A percentile compares a stretch with the other conserved stretches of the same genome.
These are phyloP conservation scores for Mycena citricolor DNA, from an alignment of 1,284 basidiomycete species.

Conservation along the genomic window DNA sequence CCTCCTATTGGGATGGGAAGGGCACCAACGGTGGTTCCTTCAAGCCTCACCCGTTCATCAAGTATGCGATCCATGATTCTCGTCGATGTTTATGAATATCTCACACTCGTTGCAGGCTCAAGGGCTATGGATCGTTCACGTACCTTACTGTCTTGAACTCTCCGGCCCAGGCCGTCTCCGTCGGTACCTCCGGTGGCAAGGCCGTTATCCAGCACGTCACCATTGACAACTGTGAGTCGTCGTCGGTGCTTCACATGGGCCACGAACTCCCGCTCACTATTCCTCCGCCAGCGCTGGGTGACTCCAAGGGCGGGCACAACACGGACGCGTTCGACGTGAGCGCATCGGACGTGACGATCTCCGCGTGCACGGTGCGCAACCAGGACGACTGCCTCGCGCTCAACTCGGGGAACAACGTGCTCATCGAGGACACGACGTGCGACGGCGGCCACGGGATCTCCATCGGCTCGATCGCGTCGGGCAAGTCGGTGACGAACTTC, in stretches of 20 bases:
- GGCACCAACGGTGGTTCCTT: constrained; percentile 12
- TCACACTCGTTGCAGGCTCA: constrained; percentile 14
- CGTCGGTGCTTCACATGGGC: no score
- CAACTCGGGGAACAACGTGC: constrained; percentile 54
- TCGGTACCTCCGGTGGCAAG: constrained; percentile 18
- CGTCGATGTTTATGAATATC: not conserved
- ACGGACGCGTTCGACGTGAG: constrained; percentile 52
- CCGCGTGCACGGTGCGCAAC: no score
- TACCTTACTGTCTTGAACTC: constrained; percentile 24
- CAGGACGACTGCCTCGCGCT: no score
- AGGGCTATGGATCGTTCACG: constrained; percentile 23
- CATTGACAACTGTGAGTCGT: constrained; percentile 23
- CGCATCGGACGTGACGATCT: constrained; percentile 42
- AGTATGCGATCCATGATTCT: constrained; percentile 16
- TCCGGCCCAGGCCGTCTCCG: constrained; percentile 23
- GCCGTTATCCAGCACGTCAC: constrained; percentile 15
- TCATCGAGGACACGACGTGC: constrained; percentile 55
- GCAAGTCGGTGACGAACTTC: constrained; percentile 46
- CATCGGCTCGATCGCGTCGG: constrained; percentile 53
- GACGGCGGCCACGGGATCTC: constrained; percentile 60
- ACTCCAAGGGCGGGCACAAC: no score
- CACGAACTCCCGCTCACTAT: not conserved
- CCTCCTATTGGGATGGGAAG: constrained; percentile 24
- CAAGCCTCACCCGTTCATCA: constrained; percentile 14
- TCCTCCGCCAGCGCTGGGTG: constrained; percentile 19